Conservation (phyloP, 768 basidiomycete genomes). For the Boletus pseudopeckii region DNA sequence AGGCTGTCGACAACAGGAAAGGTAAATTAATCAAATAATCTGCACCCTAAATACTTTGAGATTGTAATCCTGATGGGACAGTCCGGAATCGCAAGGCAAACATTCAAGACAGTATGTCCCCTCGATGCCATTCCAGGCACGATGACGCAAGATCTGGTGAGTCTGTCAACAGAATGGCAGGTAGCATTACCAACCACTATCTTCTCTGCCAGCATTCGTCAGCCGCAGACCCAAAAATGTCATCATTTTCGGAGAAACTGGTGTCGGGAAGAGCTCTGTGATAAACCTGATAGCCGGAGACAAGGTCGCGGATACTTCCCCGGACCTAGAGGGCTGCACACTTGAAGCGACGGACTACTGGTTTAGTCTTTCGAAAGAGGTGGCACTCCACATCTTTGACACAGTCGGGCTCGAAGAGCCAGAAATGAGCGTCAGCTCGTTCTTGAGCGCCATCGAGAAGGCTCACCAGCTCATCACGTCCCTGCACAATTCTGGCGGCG, state of each 20-base stretch:
- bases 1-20: no score
- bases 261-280: conserved; percentile 8
- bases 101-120: not conserved
- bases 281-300: conserved; percentile 6
- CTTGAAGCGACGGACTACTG: not conserved
- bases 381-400: conserved; percentile 1
- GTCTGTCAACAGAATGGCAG: not conserved
- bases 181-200: not conserved
- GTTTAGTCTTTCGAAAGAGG: not conserved
- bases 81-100: no score
- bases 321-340: not conserved
- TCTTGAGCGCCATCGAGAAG: conserved; percentile 5
- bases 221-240: not conserved
- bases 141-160: not conserved
- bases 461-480: conserved; percentile 1
- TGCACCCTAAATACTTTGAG: no score
- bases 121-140: not conserved
- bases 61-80: no score
- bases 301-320: not conserved
- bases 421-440: not conserved
- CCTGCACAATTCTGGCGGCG: not conserved
- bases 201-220: not conserved
- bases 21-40: no score
- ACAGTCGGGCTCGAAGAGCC: conserved; percentile 12
- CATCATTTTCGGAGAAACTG: conserved; percentile 9